phyloP scores from a whole-genome alignment of 2,329 filamentous ascomycete species.

The Exophiala phaeomuriformis region DNA sequence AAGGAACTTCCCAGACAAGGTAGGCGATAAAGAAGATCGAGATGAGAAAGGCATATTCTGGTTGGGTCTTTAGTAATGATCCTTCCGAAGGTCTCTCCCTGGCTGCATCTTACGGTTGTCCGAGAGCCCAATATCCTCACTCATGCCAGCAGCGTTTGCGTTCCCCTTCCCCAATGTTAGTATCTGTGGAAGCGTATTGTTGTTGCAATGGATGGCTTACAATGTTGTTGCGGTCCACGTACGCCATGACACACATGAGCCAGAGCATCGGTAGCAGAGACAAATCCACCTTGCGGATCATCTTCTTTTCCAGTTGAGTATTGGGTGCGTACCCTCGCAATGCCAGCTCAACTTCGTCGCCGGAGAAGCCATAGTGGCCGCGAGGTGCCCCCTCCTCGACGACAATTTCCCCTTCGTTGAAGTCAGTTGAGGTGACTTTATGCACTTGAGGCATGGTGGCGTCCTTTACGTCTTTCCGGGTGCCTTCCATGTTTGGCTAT shows the following conservation, averaged over 20 bases:
- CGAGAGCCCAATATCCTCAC: neutral
- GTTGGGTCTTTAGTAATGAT: neutral
- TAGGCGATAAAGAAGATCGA: conserved; percentile 44
- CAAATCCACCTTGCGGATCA: conserved; percentile 63
- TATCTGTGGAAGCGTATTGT: neutral
- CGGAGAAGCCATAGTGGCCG: neutral
- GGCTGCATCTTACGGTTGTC: neutral
- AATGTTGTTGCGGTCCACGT: conserved; percentile 56
- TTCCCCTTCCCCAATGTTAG: neutral
- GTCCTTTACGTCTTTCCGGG: too few species aligned
- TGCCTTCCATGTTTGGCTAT: too few species aligned
- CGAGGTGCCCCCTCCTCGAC: neutral
- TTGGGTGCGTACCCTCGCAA: conserved; percentile 2
- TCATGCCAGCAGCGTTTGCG: conserved; percentile 7
- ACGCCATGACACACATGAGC: conserved; percentile 70
- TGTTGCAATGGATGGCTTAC: conserved; percentile 23
- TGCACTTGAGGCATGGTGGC: too few species aligned
- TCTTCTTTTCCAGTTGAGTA: conserved; percentile 41
- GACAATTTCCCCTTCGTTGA: neutral
- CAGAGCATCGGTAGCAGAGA: conserved; percentile 62
- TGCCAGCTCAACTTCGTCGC: neutral
- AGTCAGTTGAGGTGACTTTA: neutral
- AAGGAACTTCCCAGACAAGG: conserved; percentile 32
- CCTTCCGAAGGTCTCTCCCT: neutral
- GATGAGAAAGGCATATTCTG: conserved; percentile 22